Base-by-base conservation (phyloP, 164 flowering plant species). In the Vitis labrusca region DNA sequence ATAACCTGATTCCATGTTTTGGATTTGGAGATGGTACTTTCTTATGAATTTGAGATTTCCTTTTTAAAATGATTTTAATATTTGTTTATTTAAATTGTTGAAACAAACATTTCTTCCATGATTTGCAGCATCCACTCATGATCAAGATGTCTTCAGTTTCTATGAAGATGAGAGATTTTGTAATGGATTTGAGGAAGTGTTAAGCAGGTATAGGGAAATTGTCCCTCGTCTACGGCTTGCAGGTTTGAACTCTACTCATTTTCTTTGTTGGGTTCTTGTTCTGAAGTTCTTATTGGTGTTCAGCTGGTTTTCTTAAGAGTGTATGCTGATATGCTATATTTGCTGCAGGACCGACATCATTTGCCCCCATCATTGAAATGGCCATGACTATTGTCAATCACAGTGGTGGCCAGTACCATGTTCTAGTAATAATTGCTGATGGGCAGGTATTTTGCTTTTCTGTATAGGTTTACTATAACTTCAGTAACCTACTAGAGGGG, bases 21-120 rank as follows among this genome's bases (percentile, higher is more conserved):
- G 94, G 94, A 37, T 89, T 89, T 79, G 94, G 96, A 69, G 93
- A 94, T 75, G 92, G 94, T 90, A 80, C 8, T 51, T 71, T 37
- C 65, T 55, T 51, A 30, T 14, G 19, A 23, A 10, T 6, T 55
- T 23, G 12, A 14, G 16, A 1, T 50, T 47, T 3, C 62, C 1
- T 13, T 37, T 71, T 5, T 23, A n/a, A 5, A 50, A 6, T 49
- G 7, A 2, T 37, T 37, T 50, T 59, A 3, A 8, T 23, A 52
- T 5, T 30, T 59, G 7, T 27, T 15, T 9, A 5, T 17, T 61
- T 54, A 27, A 16, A 50, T 10, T 71, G 10, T 63, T 9, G 19
- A 52, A 44, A 50, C 44, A 23, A 52, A 3, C n/a, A 51, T 64
- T 9, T 29, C 23, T 37, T 17, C 61, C 51, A 2, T 69, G 4